Percentiles rank a stretch among this genome's conserved stretches.
Evolutionary conservation across 2,329 filamentous ascomycete species (phyloP).

Genomic region (Colletotrichum theobromicola): DNA sequence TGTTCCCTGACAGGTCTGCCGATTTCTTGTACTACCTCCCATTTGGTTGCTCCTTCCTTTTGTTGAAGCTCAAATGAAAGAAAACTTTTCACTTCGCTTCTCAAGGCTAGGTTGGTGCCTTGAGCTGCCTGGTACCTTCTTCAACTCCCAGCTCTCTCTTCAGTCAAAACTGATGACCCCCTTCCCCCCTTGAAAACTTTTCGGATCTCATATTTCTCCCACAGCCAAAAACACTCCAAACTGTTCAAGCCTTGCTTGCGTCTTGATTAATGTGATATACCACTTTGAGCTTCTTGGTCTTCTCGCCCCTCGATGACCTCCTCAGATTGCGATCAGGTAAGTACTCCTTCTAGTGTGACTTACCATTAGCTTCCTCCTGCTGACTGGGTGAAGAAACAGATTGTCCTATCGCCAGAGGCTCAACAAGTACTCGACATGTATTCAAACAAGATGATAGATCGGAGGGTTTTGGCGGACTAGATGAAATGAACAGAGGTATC

Average conservation of each 20-base stretch:
- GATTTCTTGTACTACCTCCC: accelerated
- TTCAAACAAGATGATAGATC: too few relatives aligned
- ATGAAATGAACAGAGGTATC: background rate
- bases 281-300: background rate
- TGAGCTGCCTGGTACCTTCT: background rate
- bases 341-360: background rate
- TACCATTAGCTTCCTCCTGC: background rate
- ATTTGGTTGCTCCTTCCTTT: background rate
- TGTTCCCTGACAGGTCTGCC: background rate
- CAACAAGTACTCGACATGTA: too few relatives aligned
- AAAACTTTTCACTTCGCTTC: background rate
- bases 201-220: background rate
- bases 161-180: too few relatives aligned
- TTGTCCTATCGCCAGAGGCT: background rate
- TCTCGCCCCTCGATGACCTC: background rate
- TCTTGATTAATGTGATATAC: background rate
- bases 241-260: background rate
- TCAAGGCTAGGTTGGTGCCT: background rate
- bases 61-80: background rate
- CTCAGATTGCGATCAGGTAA: background rate
- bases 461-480: too few relatives aligned
- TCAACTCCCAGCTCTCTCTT: background rate
- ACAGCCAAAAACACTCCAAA: background rate
- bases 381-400: slow-evolving; percentile 10
- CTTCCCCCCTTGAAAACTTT: background rate